phyloP scores from a whole-genome alignment of 306 rosid species.

The Rubus idaeus region DNA sequence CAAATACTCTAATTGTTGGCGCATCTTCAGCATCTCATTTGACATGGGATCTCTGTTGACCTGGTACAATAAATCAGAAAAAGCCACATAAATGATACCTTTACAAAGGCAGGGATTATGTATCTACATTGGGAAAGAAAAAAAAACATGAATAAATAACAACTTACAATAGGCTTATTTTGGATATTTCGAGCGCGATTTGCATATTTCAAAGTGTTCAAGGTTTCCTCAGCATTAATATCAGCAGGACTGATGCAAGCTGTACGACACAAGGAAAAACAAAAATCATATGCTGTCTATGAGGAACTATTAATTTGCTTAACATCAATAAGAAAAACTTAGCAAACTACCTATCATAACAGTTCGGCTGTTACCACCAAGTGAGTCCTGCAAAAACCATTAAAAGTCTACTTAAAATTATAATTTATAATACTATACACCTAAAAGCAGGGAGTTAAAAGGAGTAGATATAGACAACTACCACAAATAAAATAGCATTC shows the following conservation, averaged over 20 bases:
- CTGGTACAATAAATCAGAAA: slow-evolving; percentile 40
- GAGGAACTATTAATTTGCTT: not conserved
- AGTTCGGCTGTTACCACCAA: slow-evolving; percentile 99
- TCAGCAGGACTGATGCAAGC: slow-evolving; percentile 99
- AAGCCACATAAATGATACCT: slow-evolving; percentile 13
- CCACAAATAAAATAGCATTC: not conserved
- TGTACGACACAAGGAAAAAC: slow-evolving; percentile 40
- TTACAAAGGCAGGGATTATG: slow-evolving; percentile 29
- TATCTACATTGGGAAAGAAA: slow-evolving; percentile 2
- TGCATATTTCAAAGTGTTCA: slow-evolving; percentile 96
- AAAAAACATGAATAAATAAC: slow-evolving; percentile 12
- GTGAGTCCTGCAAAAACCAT: slow-evolving; percentile 84
- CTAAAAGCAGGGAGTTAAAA: not conserved
- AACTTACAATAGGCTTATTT: slow-evolving; percentile 96
- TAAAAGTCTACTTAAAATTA: not conserved
- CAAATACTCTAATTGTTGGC: slow-evolving; percentile 88
- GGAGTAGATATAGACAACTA: not conserved
- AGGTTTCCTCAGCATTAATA: slow-evolving; percentile 98
- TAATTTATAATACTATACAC: not conserved
- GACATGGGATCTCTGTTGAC: slow-evolving; percentile 98
- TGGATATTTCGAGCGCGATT: slow-evolving; percentile 98
- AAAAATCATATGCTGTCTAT: not conserved
- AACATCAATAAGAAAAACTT: slow-evolving; percentile 10
- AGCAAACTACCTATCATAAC: slow-evolving; percentile 84
- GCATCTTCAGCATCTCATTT: slow-evolving; percentile 96